Percentiles rank a stretch among this genome's conserved stretches.
Conservation (phyloP, 208 protist genomes). For the Leishmania gerbilli region DNA sequence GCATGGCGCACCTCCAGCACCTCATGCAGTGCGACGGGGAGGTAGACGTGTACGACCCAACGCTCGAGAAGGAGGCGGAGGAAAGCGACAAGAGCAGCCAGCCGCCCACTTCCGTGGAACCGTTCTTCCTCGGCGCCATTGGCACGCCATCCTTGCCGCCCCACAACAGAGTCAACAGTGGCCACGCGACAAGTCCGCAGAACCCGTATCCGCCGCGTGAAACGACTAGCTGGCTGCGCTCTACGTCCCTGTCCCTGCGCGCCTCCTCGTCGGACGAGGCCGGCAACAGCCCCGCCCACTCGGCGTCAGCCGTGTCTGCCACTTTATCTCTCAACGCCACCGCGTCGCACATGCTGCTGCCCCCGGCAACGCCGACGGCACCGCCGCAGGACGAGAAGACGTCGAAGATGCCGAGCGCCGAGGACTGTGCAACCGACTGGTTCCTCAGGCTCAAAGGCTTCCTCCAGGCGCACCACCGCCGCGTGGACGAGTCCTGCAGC, state of each 20-base stretch:
- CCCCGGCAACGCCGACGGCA: background rate
- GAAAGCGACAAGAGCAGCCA: slow-evolving; percentile 2
- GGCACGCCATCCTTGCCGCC: slow-evolving; percentile 2
- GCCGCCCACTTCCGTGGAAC: slow-evolving; percentile 3
- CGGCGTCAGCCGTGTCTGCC: background rate
- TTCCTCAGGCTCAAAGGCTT: slow-evolving; percentile 4
- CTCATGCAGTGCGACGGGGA: slow-evolving; percentile 19
- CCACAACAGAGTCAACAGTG: background rate
- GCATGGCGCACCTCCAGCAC: slow-evolving; percentile 23
- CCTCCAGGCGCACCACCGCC: slow-evolving; percentile 7
- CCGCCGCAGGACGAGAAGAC: background rate
- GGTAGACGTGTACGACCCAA: slow-evolving; percentile 16
- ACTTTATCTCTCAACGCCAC: slow-evolving; percentile 5
- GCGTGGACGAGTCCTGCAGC: background rate
- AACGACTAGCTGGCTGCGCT: slow-evolving; percentile 1
- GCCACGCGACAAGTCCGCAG: background rate
- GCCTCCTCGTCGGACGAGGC: slow-evolving; percentile 5
- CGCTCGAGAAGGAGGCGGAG: slow-evolving; percentile 6
- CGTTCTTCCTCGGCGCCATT: slow-evolving; percentile 1
- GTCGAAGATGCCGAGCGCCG: background rate
- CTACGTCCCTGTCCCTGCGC: slow-evolving; percentile 2
- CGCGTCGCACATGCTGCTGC: background rate
- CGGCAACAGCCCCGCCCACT: background rate
- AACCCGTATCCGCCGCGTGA: background rate
- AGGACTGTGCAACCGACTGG: slow-evolving; percentile 13